Evolutionary conservation across 768 basidiomycete genomes (phyloP).

Genomic region (Rhodocollybia butyracea): DNA sequence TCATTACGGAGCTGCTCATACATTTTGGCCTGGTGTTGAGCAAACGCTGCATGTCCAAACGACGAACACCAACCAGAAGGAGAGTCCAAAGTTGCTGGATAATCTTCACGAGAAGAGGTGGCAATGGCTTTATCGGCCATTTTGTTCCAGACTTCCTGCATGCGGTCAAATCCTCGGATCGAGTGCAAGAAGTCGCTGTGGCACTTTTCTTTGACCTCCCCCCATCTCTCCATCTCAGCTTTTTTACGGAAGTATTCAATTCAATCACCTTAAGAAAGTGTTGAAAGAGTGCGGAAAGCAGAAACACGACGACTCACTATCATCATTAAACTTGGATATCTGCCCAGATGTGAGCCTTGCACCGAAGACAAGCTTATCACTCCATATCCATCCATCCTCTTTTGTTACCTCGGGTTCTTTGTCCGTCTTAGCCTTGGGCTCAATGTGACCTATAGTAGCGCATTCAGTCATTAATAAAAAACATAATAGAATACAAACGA

Average conservation of each 20-base stretch:
- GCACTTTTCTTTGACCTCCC: not conserved
- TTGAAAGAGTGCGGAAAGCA: too few relatives aligned
- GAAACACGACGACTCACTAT: not conserved
- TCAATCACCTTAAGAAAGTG: not conserved
- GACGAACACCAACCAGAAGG: not conserved
- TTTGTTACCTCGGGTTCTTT: too few relatives aligned
- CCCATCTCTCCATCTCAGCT: not conserved
- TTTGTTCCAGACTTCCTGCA: not conserved
- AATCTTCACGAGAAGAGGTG: too few relatives aligned
- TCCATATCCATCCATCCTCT: not conserved
- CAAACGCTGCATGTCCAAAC: not conserved
- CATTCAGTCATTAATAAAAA: not conserved
- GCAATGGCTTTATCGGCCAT: not conserved
- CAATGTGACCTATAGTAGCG: not conserved
- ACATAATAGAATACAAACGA: not conserved
- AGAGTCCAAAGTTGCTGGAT: too few relatives aligned
- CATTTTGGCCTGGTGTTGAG: not conserved
- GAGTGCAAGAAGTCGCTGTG: not conserved
- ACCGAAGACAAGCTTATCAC: not conserved
- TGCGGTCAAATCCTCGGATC: not conserved
- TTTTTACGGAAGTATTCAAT: not conserved
- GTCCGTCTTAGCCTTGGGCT: not conserved
- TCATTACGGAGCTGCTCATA: not conserved
- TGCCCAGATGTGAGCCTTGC: not conserved
- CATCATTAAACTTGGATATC: not conserved